Conservation (phyloP, 202 grass and related monocot species). For the Musa balbisiana region DNA sequence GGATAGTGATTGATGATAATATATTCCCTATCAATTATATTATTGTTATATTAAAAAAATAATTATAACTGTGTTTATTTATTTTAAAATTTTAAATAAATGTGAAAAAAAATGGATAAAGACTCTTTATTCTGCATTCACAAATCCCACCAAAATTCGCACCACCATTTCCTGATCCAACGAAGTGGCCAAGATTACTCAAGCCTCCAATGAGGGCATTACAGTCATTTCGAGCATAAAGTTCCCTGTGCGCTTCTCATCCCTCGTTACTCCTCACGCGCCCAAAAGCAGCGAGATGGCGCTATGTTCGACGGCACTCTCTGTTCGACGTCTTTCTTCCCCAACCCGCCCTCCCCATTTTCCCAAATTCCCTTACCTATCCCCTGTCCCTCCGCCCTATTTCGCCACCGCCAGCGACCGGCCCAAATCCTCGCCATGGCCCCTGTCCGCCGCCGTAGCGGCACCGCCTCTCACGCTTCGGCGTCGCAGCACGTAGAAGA, state of each 20-base stretch:
- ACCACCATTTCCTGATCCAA: conserved; percentile 8
- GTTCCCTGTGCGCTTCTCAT: not conserved
- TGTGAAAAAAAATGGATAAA: too few relatives aligned
- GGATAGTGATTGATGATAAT: rapidly evolving
- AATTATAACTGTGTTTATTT: too few relatives aligned
- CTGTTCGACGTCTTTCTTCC: conserved; percentile 17
- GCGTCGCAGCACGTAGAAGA: conserved; percentile 28
- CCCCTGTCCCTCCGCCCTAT: conserved; percentile 20
- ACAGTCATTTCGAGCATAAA: not conserved
- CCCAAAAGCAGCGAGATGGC: not conserved
- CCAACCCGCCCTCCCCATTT: conserved; percentile 31
- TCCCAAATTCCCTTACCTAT: conserved; percentile 12
- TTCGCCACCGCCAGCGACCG: conserved; percentile 5
- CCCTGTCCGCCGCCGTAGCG: not conserved
- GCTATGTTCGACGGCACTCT: not conserved
- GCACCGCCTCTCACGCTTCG: conserved; percentile 22
- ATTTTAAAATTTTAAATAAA: too few relatives aligned
- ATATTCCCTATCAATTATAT: too few relatives aligned
- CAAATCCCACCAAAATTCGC: not conserved
- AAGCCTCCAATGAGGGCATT: not conserved
- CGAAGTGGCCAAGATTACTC: not conserved
- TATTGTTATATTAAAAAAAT: too few relatives aligned
- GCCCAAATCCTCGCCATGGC: not conserved
- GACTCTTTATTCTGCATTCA: not conserved
- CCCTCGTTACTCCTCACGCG: too few relatives aligned